These are phyloP conservation scores for Actinomortierella wolfii DNA, from an alignment of 371 early-diverging fungal genomes.

Conservation along the genomic window DNA sequence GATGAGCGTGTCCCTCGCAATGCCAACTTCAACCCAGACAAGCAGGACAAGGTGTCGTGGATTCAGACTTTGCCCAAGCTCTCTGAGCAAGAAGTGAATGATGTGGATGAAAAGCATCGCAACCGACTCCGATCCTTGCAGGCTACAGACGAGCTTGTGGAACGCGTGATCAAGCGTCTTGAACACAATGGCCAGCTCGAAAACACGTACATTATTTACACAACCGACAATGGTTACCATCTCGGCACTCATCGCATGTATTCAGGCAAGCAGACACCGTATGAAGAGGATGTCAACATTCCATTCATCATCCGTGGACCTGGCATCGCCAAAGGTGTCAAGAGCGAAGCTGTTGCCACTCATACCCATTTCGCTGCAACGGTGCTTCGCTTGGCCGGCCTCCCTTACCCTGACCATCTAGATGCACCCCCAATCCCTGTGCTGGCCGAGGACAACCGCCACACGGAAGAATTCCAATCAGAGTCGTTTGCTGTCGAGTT, in stretches of 20 bases:
- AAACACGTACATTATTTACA: slow-evolving; percentile 69
- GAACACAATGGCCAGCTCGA: slow-evolving; percentile 59
- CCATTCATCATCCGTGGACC: slow-evolving; percentile 71
- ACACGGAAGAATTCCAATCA: slow-evolving; percentile 47
- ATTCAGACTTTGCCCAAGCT: slow-evolving; percentile 54
- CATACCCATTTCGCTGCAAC: slow-evolving; percentile 69
- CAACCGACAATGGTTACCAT: slow-evolving; percentile 73
- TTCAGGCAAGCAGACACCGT: slow-evolving; percentile 63
- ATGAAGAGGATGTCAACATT: slow-evolving; percentile 68
- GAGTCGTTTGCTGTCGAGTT: slow-evolving; percentile 69
- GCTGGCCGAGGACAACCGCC: slow-evolving; percentile 41
- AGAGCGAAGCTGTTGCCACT: slow-evolving; percentile 53
- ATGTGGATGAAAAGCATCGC: slow-evolving; percentile 59
- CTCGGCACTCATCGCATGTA: slow-evolving; percentile 66
- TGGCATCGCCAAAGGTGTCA: slow-evolving; percentile 54
- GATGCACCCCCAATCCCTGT: slow-evolving; percentile 63
- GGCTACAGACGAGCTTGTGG: slow-evolving; percentile 69
- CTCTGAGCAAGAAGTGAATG: slow-evolving; percentile 45
- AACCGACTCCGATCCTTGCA: slow-evolving; percentile 65
- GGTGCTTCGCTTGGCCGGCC: slow-evolving; percentile 58
- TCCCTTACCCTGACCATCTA: slow-evolving; percentile 50
- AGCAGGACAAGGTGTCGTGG: slow-evolving; percentile 60
- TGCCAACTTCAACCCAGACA: slow-evolving; percentile 63
- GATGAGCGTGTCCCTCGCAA: slow-evolving; percentile 59
- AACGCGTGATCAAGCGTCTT: slow-evolving; percentile 55